These are phyloP conservation scores for Clarkia xantiana DNA, from an alignment of 345 rosid genomes.

Conservation along the genomic window DNA sequence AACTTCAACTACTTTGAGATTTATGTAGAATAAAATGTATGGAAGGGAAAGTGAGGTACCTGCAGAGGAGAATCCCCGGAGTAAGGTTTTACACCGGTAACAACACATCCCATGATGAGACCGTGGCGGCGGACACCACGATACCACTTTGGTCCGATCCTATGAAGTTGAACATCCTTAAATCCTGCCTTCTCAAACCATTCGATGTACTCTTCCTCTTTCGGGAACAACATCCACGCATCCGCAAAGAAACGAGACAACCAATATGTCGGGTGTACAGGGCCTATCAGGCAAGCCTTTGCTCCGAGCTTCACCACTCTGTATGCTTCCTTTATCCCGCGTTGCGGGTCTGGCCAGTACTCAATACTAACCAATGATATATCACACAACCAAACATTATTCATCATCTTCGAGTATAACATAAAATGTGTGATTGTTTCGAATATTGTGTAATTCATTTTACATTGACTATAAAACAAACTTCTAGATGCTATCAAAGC, in stretches of 20 bases:
- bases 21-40: no score
- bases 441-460: no score
- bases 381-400: no score
- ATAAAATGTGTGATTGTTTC: no score
- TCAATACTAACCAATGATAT: constrained; percentile 47
- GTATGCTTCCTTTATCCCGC: constrained; percentile 95
- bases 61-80: constrained; percentile 97
- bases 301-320: constrained; percentile 88
- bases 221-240: constrained; percentile 98
- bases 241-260: constrained; percentile 95
- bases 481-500: no score
- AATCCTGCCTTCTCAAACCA: constrained; percentile 95
- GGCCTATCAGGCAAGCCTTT: constrained; percentile 88
- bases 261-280: constrained; percentile 95
- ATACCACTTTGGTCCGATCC: constrained; percentile 99
- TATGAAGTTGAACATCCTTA: constrained; percentile 73
- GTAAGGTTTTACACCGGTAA: constrained; percentile 86
- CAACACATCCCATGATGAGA: constrained; percentile 95
- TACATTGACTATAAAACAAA: no score
- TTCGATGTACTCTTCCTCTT: constrained; percentile 96
- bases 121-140: constrained; percentile 98
- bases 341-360: constrained; percentile 99
- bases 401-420: no score
- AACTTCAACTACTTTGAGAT: not conserved
- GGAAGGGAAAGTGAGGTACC: constrained; percentile 35